These are phyloP conservation scores for Cryptomeria japonica DNA, from an alignment of 75 land plant genomes.

Conservation along the genomic window DNA sequence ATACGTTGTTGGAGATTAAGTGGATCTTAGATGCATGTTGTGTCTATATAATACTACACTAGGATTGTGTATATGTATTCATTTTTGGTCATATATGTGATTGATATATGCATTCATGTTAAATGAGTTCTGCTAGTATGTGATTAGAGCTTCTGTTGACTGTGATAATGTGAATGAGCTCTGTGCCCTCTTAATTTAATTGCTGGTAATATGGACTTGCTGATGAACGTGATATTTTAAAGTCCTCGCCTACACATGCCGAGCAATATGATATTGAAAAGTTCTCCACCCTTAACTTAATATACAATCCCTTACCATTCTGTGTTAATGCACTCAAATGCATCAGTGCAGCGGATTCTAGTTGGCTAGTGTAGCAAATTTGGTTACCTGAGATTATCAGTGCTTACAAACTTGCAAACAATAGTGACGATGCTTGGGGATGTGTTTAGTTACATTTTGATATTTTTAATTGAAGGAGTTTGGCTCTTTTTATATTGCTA, in stretches of 20 bases:
- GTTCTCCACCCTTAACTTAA: neutral
- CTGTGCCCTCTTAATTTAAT: neutral
- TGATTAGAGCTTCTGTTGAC: neutral
- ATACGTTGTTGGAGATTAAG: neutral
- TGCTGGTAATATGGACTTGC: neutral
- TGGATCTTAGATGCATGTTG: neutral
- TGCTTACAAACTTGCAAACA: neutral
- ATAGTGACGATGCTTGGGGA: neutral
- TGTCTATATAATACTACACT: neutral
- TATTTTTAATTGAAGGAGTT: too few species aligned
- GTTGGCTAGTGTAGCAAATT: neutral
- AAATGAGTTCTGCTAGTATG: neutral
- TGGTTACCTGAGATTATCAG: neutral
- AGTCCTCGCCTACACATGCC: neutral
- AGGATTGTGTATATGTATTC: neutral
- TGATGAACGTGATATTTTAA: neutral
- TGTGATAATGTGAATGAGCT: neutral
- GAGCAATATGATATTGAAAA: neutral
- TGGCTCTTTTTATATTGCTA: neutral
- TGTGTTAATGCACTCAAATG: neutral
- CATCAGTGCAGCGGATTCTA: neutral
- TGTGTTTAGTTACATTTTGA: neutral
- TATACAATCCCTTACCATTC: neutral
- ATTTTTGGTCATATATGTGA: neutral
- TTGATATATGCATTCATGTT: neutral